phyloP scores from a whole-genome alignment of 2,329 filamentous ascomycete genomes.

The Arachnopeziza araneosa region DNA sequence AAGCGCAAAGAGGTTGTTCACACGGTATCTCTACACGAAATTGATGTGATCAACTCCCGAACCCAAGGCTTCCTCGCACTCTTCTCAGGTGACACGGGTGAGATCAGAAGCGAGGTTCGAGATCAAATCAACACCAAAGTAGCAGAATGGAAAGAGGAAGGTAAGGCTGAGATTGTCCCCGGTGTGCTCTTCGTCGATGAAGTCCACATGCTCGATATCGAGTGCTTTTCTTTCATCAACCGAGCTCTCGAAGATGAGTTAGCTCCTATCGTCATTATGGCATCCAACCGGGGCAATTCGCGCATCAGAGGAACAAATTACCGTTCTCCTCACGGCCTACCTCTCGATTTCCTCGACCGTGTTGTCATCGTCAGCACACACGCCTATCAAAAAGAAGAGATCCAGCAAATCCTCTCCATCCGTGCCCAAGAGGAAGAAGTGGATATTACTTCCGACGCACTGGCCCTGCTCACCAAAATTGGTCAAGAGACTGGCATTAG shows the following conservation, averaged over 20 bases:
- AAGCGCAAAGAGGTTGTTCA: conserved; percentile 96
- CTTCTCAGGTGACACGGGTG: conserved; percentile 95
- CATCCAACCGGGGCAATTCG: conserved; percentile 88
- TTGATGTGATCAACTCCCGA: conserved; percentile 97
- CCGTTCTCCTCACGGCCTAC: conserved; percentile 85
- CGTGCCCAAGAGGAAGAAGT: conserved; percentile 95
- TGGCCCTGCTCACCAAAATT: conserved; percentile 92
- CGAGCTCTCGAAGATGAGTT: conserved; percentile 91
- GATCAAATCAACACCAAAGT: conserved; percentile 99
- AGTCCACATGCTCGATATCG: conserved; percentile 99
- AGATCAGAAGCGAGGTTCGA: conserved; percentile 93
- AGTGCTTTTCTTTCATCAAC: conserved; percentile 99
- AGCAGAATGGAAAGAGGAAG: conserved; percentile 98
- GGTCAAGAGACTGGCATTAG: conserved; percentile 85
- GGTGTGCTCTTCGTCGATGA: conserved; percentile 98
- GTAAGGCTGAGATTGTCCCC: conserved; percentile 96
- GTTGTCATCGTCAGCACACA: conserved; percentile 96
- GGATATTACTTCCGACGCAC: conserved; percentile 80
- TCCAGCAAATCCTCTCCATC: conserved; percentile 87
- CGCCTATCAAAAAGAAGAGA: conserved; percentile 74
- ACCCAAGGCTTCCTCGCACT: conserved; percentile 97
- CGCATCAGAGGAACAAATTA: conserved; percentile 92
- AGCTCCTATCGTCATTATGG: conserved; percentile 98
- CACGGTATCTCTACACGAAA: conserved; percentile 95
- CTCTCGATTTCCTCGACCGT: conserved; percentile 91